These are phyloP conservation scores for Aspergillus melleus DNA, from an alignment of 2,329 filamentous ascomycete genomes.

Conservation along the genomic window DNA sequence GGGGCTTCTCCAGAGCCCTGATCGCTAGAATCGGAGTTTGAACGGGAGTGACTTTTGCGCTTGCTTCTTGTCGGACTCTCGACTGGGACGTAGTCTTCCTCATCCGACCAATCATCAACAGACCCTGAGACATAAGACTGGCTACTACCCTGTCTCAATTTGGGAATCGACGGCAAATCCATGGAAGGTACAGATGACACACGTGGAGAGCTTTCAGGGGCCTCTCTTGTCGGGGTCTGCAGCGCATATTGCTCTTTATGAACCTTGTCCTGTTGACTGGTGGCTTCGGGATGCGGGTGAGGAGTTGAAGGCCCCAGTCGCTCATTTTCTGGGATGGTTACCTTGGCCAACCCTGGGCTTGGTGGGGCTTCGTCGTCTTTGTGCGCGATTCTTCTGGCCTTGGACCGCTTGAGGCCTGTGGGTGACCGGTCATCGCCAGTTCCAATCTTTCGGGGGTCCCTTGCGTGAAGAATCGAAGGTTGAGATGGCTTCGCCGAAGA, in stretches of 20 bases:
- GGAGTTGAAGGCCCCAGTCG: slow-evolving; percentile 14
- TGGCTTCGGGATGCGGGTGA: slow-evolving; percentile 8
- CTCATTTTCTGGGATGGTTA: slow-evolving; percentile 21
- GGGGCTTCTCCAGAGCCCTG: slow-evolving; percentile 33
- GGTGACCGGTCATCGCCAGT: slow-evolving; percentile 32
- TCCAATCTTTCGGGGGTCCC: slow-evolving; percentile 22
- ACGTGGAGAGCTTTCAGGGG: slow-evolving; percentile 35
- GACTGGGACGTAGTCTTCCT: slow-evolving; percentile 30
- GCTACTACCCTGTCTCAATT: slow-evolving; percentile 41
- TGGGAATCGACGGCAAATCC: slow-evolving; percentile 46
- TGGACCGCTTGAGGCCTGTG: slow-evolving; percentile 40
- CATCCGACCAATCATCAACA: slow-evolving; percentile 23
- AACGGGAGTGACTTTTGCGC: slow-evolving; percentile 25
- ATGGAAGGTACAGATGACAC: slow-evolving; percentile 50
- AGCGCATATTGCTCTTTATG: slow-evolving; percentile 22
- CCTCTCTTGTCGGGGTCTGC: slow-evolving; percentile 27
- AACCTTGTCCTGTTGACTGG: slow-evolving; percentile 14
- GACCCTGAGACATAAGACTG: slow-evolving; percentile 31
- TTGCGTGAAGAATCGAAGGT: slow-evolving; percentile 34
- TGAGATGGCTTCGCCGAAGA: slow-evolving; percentile 25
- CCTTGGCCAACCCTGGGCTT: slow-evolving; percentile 25
- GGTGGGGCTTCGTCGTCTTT: slow-evolving; percentile 35
- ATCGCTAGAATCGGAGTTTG: slow-evolving; percentile 25
- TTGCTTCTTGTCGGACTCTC: slow-evolving; percentile 27
- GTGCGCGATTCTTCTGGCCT: slow-evolving; percentile 42